Evolutionary conservation across 805 yeast genomes (phyloP), one percentile per base, ranked within the genome.

Genomic region (Torulaspora microellipsoides): DNA sequence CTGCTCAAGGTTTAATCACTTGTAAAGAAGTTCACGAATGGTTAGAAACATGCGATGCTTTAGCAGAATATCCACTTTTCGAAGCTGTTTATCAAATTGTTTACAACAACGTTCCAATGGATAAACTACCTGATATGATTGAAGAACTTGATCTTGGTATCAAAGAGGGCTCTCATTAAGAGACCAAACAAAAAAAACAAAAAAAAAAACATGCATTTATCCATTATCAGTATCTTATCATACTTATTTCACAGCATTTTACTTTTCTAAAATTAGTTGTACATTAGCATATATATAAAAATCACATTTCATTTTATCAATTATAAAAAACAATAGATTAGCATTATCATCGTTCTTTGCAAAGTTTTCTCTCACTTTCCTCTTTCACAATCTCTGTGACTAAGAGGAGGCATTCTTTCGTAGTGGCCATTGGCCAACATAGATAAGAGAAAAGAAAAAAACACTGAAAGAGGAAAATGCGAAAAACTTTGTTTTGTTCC

Each of bases 1-100:
- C 93, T 36, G 95, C 97, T 46, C 99, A 93, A 73, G 99, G 99
- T 67, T 76, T 90, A 46, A 77, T 85, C 60, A 93, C 99, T 32
- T 77, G 90, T 44, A 80, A 78, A 63, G 99, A 93, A 73, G 97
- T 93, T 35, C 85, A 88, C 67, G 95, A 85, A 58, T 80, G 89
- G 65, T 76, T 87, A 61, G 71, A 65, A 31, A 73, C 56, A 36
- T 53, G 63, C 48, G 56, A 72, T 51, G 73, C 72, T 59, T 68
- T 64, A 15, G 60, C 60, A 10, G 93, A 89, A 52, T 91, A 84
- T 78, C 98, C 98, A 50, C 60, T 72, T 42, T 70, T 72, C 39
- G 74, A 71, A 58, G 72, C 76, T 30, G 89, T 95, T 38, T 89
- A 89, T 69, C 82, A 80, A 60, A 86, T 91, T 55, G 78, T 88